phyloP scores from a whole-genome alignment of 306 rosid species.

The Astragalus glycyphyllos region DNA sequence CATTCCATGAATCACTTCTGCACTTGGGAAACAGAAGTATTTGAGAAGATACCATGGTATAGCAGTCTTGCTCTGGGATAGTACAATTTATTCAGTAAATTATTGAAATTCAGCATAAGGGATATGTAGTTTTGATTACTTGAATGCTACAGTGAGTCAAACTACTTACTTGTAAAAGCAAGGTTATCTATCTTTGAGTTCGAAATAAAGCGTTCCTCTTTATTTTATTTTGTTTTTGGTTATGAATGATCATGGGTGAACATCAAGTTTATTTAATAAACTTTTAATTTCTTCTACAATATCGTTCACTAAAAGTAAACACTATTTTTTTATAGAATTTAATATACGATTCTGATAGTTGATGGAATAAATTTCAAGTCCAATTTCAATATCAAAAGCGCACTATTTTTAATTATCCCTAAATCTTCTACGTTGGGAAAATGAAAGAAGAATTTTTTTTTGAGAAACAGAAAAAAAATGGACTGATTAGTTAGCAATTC shows the following conservation, averaged over 20 bases:
- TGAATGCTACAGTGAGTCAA: constrained; percentile 26
- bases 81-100: constrained; percentile 3
- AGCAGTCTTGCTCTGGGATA: constrained; percentile 14
- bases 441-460: not conserved
- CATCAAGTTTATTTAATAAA: not conserved
- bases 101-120: constrained; percentile 18
- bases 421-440: not conserved
- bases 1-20: constrained; percentile 22
- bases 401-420: not conserved
- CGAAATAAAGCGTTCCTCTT: not conserved
- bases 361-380: not conserved
- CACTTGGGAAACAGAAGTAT: constrained; percentile 13
- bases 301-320: not conserved
- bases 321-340: not conserved
- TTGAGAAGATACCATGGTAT: constrained; percentile 13
- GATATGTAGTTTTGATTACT: not conserved
- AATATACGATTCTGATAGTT: not conserved
- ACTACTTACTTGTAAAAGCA: not conserved
- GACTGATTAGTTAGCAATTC: no score
- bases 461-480: no score
- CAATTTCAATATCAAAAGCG: not conserved
- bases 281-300: not conserved
- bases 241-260: not conserved
- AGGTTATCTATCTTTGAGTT: not conserved
- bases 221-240: not conserved